Base-by-base conservation (phyloP, 106 monocot genomes). In the Platanthera guangdongensis region DNA sequence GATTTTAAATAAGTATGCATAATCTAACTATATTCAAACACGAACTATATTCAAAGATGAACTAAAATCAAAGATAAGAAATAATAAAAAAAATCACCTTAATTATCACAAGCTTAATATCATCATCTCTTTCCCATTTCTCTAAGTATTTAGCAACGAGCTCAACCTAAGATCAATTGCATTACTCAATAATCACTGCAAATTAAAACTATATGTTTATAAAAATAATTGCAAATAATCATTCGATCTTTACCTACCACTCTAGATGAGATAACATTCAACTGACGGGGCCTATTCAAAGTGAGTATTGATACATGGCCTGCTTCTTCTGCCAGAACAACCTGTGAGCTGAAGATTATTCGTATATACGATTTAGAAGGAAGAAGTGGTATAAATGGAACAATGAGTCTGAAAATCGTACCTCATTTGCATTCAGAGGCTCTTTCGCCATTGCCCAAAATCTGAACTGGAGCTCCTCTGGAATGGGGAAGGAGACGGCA, bases 211-310 rank as follows among this genome's bases (percentile, higher is more conserved):
- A 50, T 4, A 51, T 6, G 51, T 70, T 47, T 47, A 48, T 48
- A 30, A 32, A 70, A 70, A 15, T 16, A 51, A 25, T 6, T 7
- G 19, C 12, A 8, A 30, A 51, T 47, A 7, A 76, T 39, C 1
- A 32, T 7, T 21, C 8, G 13, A 13, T 67, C 14, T 67, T 18
- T 6, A 9, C 50, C n/a, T 83, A 96, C 95, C 90, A 93, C 82
- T 90, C 75, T 75, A 14, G 78, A 69, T 47, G 88, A 90, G 75
- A 95, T 90, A 57, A 83, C 90, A 83, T 95, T 95, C 77, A 93
- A 79, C 65, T 93, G 92, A 25, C 90, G 90, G 52, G 95, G 95
- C 30, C 90, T 80, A 80, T 93, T 95, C 69, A 95, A 78, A 48
- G 90, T 93, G 52, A 92, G 85, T 74, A 93, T 32, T 72, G 93